Evolutionary conservation across 768 basidiomycete species (phyloP).

Genomic region (Naganishia kalamii): DNA sequence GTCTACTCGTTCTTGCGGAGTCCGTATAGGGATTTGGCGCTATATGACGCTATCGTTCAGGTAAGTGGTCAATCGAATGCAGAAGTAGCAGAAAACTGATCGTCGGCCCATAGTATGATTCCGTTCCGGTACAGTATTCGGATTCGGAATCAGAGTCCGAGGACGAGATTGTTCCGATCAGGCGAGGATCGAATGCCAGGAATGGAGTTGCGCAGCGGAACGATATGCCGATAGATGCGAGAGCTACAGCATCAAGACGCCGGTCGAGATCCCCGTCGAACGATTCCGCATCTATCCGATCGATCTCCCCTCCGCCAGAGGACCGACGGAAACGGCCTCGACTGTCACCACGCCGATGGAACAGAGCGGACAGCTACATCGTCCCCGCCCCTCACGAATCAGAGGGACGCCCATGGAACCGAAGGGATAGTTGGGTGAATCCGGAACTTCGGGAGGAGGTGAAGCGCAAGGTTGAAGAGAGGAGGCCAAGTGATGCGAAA

Average conservation of each 20-base stretch:
- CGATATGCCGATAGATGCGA: background rate
- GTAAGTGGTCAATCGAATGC: slow-evolving; percentile 47
- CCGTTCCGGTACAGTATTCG: slow-evolving; percentile 28
- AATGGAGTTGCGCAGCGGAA: background rate
- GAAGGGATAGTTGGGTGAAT: slow-evolving; percentile 33
- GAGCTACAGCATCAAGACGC: background rate
- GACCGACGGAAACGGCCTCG: slow-evolving; percentile 7
- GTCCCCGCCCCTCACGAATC: slow-evolving; percentile 10
- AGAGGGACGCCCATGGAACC: slow-evolving; percentile 21
- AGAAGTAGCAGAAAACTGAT: background rate
- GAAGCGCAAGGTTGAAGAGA: background rate
- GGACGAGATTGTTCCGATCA: background rate
- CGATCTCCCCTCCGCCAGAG: slow-evolving; percentile 19
- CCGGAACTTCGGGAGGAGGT: background rate
- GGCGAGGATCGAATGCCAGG: background rate
- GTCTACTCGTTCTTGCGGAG: slow-evolving; percentile 83
- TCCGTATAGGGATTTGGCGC: slow-evolving; percentile 73
- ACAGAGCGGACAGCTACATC: slow-evolving; percentile 14
- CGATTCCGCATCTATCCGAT: background rate
- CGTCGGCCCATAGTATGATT: slow-evolving; percentile 26
- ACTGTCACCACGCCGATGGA: slow-evolving; percentile 13
- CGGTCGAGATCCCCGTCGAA: background rate
- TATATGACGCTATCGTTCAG: slow-evolving; percentile 77
- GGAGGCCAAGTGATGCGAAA: background rate
- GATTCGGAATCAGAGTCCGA: background rate